Percentiles rank a stretch among this genome's conserved stretches.
Evolutionary conservation across 306 rosid species (phyloP).

Genomic region (Cicer pinnatifidum): DNA sequence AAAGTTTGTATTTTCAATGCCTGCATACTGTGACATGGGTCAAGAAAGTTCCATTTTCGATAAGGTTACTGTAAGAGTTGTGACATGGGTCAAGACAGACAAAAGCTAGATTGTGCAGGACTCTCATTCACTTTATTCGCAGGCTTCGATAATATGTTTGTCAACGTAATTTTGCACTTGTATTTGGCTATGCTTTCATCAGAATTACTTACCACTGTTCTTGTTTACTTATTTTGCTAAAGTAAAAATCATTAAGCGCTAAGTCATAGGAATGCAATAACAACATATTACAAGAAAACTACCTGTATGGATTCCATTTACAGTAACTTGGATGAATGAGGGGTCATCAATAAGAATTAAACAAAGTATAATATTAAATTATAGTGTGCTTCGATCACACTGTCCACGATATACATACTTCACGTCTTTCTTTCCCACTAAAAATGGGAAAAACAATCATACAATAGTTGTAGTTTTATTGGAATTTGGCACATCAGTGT

Average conservation of each 20-base stretch:
- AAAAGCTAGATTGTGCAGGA: slow-evolving; percentile 31
- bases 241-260: not conserved
- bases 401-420: slow-evolving; percentile 38
- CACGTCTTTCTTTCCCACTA: slow-evolving; percentile 33
- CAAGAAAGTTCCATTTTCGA: not conserved
- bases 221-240: too few species aligned
- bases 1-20: slow-evolving; percentile 15
- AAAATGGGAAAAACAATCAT: slow-evolving; percentile 43
- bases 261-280: not conserved
- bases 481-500: slow-evolving; percentile 36
- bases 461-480: slow-evolving; percentile 28
- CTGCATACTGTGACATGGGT: slow-evolving; percentile 9
- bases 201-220: not conserved
- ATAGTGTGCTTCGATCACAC: slow-evolving; percentile 39
- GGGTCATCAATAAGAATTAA: slow-evolving; percentile 3
- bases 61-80: slow-evolving; percentile 3
- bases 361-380: slow-evolving; percentile 33
- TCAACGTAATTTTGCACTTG: not conserved
- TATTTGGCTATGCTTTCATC: not conserved
- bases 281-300: not conserved
- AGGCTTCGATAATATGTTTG: not conserved
- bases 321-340: not conserved
- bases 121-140: slow-evolving; percentile 34
- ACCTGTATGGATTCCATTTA: not conserved
- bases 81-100: not conserved